Percentiles rank a stretch among this genome's conserved stretches.
These are phyloP conservation scores for Solanum arcanum DNA, from an alignment of 257 asterid species.

Conservation along the genomic window DNA sequence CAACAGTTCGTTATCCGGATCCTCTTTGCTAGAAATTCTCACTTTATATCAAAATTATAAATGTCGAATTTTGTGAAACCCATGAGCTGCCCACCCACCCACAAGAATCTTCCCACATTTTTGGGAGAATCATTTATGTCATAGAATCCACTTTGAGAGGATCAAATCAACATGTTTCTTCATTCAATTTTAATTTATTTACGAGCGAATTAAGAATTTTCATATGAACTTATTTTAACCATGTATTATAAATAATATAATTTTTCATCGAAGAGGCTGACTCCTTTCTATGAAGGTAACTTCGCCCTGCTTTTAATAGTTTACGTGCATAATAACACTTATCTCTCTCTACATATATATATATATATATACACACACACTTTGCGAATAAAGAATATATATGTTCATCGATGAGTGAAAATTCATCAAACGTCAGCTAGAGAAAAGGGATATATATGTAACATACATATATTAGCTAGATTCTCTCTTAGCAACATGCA, in stretches of 20 bases:
- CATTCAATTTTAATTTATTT: neutral
- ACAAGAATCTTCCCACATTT: neutral
- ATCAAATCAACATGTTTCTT: neutral
- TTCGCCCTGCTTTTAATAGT: neutral
- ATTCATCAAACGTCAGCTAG: neutral
- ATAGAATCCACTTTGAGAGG: neutral
- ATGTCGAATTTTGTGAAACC: neutral
- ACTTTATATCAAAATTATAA: neutral
- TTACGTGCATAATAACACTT: neutral
- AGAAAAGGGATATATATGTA: neutral
- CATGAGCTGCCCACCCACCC: neutral
- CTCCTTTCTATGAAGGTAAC: too few relatives aligned
- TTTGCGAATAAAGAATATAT: neutral
- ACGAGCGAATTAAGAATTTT: neutral
- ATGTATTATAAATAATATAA: too few relatives aligned
- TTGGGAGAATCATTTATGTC: neutral
- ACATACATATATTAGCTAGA: neutral
- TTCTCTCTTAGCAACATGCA: neutral
- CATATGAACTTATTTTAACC: too few relatives aligned
- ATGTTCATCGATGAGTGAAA: neutral
- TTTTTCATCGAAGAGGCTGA: accelerated
- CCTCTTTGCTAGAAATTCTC: neutral
- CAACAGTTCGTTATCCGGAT: neutral
- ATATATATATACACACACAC: too few relatives aligned
- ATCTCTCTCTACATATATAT: neutral